Evolutionary conservation across 2,329 filamentous ascomycete genomes (phyloP).

Genomic region (Coniochaeta sp.): DNA sequence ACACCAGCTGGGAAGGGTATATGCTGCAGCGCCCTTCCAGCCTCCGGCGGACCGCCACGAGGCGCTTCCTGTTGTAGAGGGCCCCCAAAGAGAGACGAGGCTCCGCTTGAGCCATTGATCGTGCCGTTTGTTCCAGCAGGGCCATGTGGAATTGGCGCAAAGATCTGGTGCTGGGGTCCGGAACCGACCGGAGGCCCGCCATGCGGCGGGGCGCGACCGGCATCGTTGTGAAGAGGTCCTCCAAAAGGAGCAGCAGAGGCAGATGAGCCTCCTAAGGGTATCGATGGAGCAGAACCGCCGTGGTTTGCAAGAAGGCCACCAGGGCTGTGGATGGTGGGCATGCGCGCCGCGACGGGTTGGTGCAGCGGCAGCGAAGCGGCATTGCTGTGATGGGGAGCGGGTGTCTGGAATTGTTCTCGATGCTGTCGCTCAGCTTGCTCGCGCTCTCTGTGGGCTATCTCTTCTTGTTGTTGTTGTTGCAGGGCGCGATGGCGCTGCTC

Average conservation of each 20-base stretch:
- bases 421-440: slow-evolving; percentile 57
- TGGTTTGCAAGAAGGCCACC: slow-evolving; percentile 78
- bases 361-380: slow-evolving; percentile 85
- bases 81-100: slow-evolving; percentile 61
- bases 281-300: slow-evolving; percentile 48
- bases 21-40: slow-evolving; percentile 54
- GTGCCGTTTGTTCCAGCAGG: slow-evolving; percentile 42
- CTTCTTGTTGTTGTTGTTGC: slow-evolving; percentile 38
- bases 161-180: slow-evolving; percentile 48
- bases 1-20: slow-evolving; percentile 42
- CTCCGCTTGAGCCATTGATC: slow-evolving; percentile 51
- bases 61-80: slow-evolving; percentile 50
- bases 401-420: slow-evolving; percentile 57
- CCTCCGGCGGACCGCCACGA: slow-evolving; percentile 46
- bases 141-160: slow-evolving; percentile 44
- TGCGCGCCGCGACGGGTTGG: slow-evolving; percentile 81
- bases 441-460: slow-evolving; percentile 49
- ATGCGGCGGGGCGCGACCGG: slow-evolving; percentile 43
- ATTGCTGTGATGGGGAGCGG: slow-evolving; percentile 75
- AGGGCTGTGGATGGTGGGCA: slow-evolving; percentile 83
- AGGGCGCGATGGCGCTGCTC: slow-evolving; percentile 37
- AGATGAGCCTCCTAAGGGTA: slow-evolving; percentile 43
- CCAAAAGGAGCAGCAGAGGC: slow-evolving; percentile 43
- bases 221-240: slow-evolving; percentile 45
- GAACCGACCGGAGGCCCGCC: slow-evolving; percentile 38